phyloP scores from a whole-genome alignment of 257 asterid species.

The Eucommia ulmoides region DNA sequence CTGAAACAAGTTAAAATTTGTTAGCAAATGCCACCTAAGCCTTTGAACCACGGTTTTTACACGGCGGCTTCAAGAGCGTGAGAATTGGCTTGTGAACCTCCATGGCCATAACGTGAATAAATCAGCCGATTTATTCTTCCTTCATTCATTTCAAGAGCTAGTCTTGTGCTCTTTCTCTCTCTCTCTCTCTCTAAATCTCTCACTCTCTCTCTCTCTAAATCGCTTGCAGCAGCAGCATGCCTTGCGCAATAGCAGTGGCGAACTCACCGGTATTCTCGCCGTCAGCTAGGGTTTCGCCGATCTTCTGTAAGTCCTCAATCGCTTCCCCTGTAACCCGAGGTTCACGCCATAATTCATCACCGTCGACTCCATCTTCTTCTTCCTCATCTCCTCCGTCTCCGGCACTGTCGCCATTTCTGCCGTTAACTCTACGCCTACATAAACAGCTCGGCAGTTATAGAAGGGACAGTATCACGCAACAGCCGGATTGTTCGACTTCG shows the following conservation, averaged over 20 bases:
- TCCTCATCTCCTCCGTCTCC: slow-evolving; percentile 19
- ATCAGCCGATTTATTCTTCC: not conserved
- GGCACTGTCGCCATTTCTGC: not conserved
- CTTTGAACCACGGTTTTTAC: too few species aligned
- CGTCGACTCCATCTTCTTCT: slow-evolving; percentile 22
- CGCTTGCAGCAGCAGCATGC: slow-evolving; percentile 17
- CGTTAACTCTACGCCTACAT: not conserved
- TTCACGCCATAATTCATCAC: slow-evolving; percentile 7
- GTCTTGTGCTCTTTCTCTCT: not conserved
- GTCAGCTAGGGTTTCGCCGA: slow-evolving; percentile 39
- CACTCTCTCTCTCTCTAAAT: not conserved
- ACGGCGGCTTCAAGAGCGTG: too few species aligned
- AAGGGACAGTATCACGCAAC: not conserved
- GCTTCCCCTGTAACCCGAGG: not conserved
- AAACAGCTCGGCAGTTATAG: not conserved
- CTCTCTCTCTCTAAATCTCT: not conserved
- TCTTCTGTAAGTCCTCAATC: slow-evolving; percentile 30
- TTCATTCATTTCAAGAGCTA: not conserved
- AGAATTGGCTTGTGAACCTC: too few species aligned
- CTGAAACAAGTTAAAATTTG: too few species aligned
- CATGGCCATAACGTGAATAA: not conserved
- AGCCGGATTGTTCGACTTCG: not conserved
- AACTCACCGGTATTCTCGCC: slow-evolving; percentile 47
- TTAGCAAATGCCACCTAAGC: too few species aligned
- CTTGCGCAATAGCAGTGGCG: slow-evolving; percentile 35